Evolutionary conservation across 148 eudicot genomes (phyloP).

Genomic region (Chenopodium berlandieri): DNA sequence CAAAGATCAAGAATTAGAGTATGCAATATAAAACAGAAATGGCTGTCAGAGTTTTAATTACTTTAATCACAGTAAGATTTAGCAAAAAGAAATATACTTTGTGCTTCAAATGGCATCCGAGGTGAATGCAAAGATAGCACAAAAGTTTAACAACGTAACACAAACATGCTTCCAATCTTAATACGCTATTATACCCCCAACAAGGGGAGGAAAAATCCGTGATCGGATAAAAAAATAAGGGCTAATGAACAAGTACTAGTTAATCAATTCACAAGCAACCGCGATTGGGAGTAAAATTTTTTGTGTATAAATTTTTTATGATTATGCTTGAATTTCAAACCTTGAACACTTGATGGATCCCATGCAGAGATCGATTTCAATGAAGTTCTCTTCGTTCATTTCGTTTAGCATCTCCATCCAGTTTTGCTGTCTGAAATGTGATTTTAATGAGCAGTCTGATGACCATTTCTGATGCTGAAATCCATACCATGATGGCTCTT

Average conservation of each 20-base stretch:
- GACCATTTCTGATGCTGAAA: constrained; percentile 31
- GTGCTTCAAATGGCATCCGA: constrained; percentile 30
- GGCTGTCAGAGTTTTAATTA: constrained; percentile 12
- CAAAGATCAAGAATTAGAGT: constrained; percentile 3
- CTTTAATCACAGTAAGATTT: constrained; percentile 24
- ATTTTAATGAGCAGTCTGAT: constrained; percentile 29
- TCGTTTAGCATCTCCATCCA: constrained; percentile 48
- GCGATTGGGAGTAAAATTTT: constrained; percentile 11
- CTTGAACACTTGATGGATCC: constrained; percentile 84
- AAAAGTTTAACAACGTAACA: background rate
- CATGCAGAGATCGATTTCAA: constrained; percentile 85
- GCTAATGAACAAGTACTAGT: background rate
- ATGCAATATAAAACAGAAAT: constrained; percentile 14
- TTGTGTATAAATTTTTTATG: background rate
- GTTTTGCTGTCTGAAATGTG: constrained; percentile 33
- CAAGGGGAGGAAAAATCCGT: constrained; percentile 16
- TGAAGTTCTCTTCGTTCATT: constrained; percentile 75
- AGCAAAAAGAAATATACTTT: constrained; percentile 16
- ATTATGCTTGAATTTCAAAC: constrained; percentile 67
- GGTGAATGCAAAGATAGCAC: constrained; percentile 12
- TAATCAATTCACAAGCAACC: background rate
- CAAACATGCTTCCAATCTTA: constrained; percentile 18
- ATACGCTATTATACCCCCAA: background rate
- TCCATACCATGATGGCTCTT: constrained; percentile 19
- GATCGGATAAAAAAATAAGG: constrained; percentile 17